phyloP scores from a whole-genome alignment of 768 basidiomycete genomes.

The Coprinopsis marcescibilis region DNA sequence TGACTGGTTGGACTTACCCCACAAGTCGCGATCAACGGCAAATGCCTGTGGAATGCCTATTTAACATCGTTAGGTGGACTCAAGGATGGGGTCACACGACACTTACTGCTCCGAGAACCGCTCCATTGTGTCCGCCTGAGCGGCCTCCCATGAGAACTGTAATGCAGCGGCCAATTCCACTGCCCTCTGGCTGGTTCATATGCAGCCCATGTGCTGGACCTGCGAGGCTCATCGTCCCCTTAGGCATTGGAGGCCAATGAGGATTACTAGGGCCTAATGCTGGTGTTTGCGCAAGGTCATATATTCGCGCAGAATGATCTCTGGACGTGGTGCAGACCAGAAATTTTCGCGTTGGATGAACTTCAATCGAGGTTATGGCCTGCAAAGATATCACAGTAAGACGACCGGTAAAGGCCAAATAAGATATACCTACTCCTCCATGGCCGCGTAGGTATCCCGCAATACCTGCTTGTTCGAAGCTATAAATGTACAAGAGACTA shows the following conservation, averaged over 20 bases:
- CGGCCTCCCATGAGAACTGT: conserved; percentile 62
- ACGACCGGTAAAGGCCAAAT: conserved; percentile 2
- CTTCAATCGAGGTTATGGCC: conserved; percentile 63
- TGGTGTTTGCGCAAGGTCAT: conserved; percentile 44
- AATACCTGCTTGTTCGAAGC: conserved; percentile 34
- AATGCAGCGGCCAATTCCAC: conserved; percentile 58
- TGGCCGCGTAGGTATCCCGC: conserved; percentile 58
- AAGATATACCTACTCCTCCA: conserved; percentile 52
- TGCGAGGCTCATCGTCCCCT: conserved; percentile 42
- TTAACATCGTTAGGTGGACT: background rate
- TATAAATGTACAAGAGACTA: conserved; percentile 52
- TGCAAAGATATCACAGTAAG: conserved; percentile 17
- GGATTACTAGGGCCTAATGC: conserved; percentile 35
- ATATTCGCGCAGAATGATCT: conserved; percentile 66
- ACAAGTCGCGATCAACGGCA: conserved; percentile 70
- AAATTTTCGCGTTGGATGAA: conserved; percentile 54
- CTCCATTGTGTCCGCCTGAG: conserved; percentile 68
- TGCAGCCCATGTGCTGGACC: conserved; percentile 69
- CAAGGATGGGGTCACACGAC: conserved; percentile 1
- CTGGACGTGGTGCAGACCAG: conserved; percentile 67
- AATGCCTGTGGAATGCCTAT: conserved; percentile 65
- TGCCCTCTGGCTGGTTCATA: conserved; percentile 53
- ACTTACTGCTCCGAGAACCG: conserved; percentile 60
- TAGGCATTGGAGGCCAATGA: conserved; percentile 44
- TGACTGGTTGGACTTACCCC: conserved; percentile 46